These are phyloP conservation scores for Trypanosoma congolense DNA, from an alignment of 208 protist species.

Conservation along the genomic window DNA sequence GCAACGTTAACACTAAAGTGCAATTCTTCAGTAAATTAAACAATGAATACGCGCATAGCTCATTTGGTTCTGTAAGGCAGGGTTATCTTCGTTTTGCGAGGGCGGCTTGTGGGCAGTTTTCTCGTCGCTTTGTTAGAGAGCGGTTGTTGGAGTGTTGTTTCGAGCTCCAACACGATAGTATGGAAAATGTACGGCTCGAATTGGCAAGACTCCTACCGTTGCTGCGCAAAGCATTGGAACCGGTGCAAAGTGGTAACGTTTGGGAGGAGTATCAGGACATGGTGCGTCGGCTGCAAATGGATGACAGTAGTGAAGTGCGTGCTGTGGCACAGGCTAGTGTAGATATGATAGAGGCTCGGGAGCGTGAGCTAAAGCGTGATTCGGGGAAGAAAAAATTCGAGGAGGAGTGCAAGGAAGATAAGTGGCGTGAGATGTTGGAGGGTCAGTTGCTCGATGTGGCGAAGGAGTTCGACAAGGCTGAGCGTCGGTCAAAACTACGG, in stretches of 20 bases:
- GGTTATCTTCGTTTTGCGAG: conserved; percentile 62
- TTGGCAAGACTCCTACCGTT: conserved; percentile 45
- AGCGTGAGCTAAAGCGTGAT: conserved; percentile 27
- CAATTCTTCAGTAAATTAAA: conserved; percentile 80
- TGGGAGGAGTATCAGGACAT: conserved; percentile 75
- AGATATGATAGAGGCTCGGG: conserved; percentile 24
- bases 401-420: conserved; percentile 53
- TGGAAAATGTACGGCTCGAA: conserved; percentile 63
- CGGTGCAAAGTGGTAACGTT: conserved; percentile 26
- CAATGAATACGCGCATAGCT: conserved; percentile 74
- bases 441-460: conserved; percentile 71
- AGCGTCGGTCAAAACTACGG: conserved; percentile 79
- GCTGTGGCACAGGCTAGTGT: conserved; percentile 32
- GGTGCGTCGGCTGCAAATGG: conserved; percentile 68
- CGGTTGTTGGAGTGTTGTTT: conserved; percentile 70
- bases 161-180: conserved; percentile 75
- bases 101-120: conserved; percentile 58
- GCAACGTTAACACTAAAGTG: conserved; percentile 46
- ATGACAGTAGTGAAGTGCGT: conserved; percentile 61
- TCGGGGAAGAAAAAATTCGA: conserved; percentile 16
- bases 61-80: conserved; percentile 63
- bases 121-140: conserved; percentile 76
- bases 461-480: conserved; percentile 86
- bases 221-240: conserved; percentile 44
- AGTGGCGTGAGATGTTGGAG: conserved; percentile 60